Base-by-base conservation (phyloP, 805 yeast genomes). In the Yamadazyma philogaea region DNA sequence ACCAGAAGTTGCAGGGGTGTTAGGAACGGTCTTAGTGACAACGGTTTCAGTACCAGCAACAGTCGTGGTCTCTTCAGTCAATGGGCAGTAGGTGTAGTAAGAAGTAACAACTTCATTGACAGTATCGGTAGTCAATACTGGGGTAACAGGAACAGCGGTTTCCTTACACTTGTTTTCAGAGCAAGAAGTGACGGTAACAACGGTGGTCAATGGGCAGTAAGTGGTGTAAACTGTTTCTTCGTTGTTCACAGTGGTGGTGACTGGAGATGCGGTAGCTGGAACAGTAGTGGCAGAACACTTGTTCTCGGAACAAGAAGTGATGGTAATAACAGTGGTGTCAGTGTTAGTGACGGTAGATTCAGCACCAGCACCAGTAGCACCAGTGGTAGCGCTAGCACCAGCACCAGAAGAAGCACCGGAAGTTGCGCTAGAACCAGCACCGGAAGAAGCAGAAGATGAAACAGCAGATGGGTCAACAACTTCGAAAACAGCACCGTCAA, bases 71-170 rank as follows among this genome's bases (percentile, higher is more conserved):
- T 31, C 40, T 11, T 21, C 49, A 40, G 62, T 42, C 12, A 55
- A 37, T 45, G 72, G 72, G 47, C 69, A 64, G 61, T 60, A 46
- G 31, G 65, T 65, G 50, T 70, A 61, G 61, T 64, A 74, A 35
- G 55, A 40, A 40, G 59, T 60, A 31, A 51, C 50, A 34, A 44
- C 48, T 43, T 56, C 55, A 7, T 47, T 43, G 31, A 60, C 53
- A 38, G 64, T 53, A 40, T 49, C 55, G 35, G 68, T 58, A 26
- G 56, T 52, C 34, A 54, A 54, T 27, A 54, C 51, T 45, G 57
- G 52, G 44, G 63, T 57, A 44, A 60, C 63, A 43, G 68, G 56
- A 20, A 62, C 61, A 12, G 59, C 49, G 15, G 61, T 52, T 15
- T 49, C 53, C 22, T 51, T 30, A 55, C 74, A 66, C 33, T 42